Evolutionary conservation across 2,329 filamentous ascomycete genomes (phyloP), one percentile per base, ranked within the genome.

Genomic region (Aspergillus vadensis): DNA sequence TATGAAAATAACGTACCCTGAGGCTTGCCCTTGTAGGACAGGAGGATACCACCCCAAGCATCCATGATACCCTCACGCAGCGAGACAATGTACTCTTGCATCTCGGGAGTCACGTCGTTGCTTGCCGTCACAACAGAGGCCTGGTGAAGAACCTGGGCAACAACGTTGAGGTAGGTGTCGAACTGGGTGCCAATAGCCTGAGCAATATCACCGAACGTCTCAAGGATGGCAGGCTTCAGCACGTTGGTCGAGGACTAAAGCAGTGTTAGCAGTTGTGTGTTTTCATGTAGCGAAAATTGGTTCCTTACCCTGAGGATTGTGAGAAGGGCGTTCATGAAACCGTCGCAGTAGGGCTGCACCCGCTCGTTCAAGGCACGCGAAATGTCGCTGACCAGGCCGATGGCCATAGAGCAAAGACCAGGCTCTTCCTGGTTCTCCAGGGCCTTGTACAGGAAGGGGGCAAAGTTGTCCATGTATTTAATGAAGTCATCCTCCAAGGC

Each of bases 11-110:
- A 65, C 74, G 60, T 70, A 79, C 77, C 73, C 60, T 79, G 73
- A 56, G 75, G 69, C 32, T 72, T 91, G 55, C 84, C 80, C 82
- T 95, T 96, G 89, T 98, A 92, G 56, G 95, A 92, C 76, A 94
- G 88, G 73, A 99, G 92, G 67, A 97, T 95, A 67, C 95, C 95
- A 71, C 93, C 92, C 93, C 96, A 99, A 36, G 95, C 95, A 83
- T 99, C 95, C 89, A 98, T 97, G 68, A 99, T 98, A 69, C 94
- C 95, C 75, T 99, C 96, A 57, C 95, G 89, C 52, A 99, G 85
- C 19, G 93, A 97, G 65, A 96, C 87, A 69, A 99, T 89, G 75
- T 99, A 99, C 78, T 98, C 94, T 60, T 93, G 89, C 90, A 98
- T 96, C 79, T 99, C 95, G 70, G 93, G 95, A 54, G 90, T 91